Evolutionary conservation across 108 stramenopile genomes (phyloP).

Genomic region (Epipyxis sp.): DNA sequence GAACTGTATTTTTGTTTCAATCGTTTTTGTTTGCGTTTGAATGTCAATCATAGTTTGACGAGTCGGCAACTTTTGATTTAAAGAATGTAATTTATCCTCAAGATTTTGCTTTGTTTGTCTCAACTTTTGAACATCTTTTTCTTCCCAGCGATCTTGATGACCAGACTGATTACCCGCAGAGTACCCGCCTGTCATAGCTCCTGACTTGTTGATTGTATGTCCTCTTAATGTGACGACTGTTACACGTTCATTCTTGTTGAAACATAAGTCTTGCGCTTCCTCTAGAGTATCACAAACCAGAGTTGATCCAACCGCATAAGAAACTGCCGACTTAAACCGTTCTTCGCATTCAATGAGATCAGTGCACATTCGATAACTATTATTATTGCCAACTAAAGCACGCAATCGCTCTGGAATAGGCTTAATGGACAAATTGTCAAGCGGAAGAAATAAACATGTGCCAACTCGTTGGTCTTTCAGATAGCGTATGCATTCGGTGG

Average conservation of each 20-base stretch:
- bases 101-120: not conserved
- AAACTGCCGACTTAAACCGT: not conserved
- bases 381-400: slow-evolving; percentile 74
- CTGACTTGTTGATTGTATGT: not conserved
- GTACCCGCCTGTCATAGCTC: slow-evolving; percentile 27
- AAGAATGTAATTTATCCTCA: not conserved
- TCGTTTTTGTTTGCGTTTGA: not conserved
- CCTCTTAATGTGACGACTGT: slow-evolving; percentile 27
- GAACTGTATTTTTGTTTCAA: not conserved
- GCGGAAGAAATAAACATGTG: slow-evolving; percentile 86
- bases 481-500: slow-evolving; percentile 86
- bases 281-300: slow-evolving; percentile 10
- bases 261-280: not conserved
- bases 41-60: not conserved
- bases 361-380: slow-evolving; percentile 71
- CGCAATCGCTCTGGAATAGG: slow-evolving; percentile 80
- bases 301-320: not conserved
- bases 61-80: not conserved
- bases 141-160: not conserved
- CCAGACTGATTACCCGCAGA: not conserved
- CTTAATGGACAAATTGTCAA: slow-evolving; percentile 73
- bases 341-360: not conserved
- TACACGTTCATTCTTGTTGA: not conserved
- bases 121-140: not conserved
- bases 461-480: slow-evolving; percentile 88